Evolutionary conservation across 768 basidiomycete species (phyloP).

Genomic region (Hypsizygus marmoreus): DNA sequence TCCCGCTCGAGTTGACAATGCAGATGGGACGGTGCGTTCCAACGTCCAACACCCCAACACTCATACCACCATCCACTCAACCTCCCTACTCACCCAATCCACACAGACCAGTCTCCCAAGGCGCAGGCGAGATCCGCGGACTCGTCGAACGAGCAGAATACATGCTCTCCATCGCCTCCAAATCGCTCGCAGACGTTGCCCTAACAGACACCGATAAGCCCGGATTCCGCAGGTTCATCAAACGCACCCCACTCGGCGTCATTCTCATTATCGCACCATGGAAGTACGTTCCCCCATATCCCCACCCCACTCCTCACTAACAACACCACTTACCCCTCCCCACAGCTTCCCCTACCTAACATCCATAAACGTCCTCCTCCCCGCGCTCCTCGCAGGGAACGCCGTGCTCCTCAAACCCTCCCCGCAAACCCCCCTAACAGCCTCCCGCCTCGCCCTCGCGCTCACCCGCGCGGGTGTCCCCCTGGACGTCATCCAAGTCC

Average conservation of each 20-base stretch:
- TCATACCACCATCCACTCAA: background rate
- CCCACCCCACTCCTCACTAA: background rate
- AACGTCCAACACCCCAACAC: background rate
- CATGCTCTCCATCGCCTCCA: slow-evolving; percentile 81
- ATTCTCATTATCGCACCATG: slow-evolving; percentile 88
- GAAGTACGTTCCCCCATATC: slow-evolving; percentile 62
- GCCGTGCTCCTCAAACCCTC: slow-evolving; percentile 92
- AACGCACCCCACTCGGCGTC: slow-evolving; percentile 82
- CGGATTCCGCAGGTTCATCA: slow-evolving; percentile 83
- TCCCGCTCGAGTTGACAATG: slow-evolving; percentile 74
- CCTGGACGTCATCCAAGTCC: slow-evolving; percentile 66
- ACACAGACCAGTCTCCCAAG: slow-evolving; percentile 75
- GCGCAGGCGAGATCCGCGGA: slow-evolving; percentile 77
- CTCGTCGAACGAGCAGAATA: slow-evolving; percentile 81
- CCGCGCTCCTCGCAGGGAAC: slow-evolving; percentile 90
- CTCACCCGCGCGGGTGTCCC: slow-evolving; percentile 81
- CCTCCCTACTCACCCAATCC: too few relatives aligned
- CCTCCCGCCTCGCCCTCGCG: slow-evolving; percentile 75
- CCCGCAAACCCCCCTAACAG: slow-evolving; percentile 91
- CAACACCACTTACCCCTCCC: too few relatives aligned
- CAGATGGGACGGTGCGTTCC: slow-evolving; percentile 87
- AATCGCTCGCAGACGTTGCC: slow-evolving; percentile 71
- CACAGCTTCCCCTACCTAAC: slow-evolving; percentile 86
- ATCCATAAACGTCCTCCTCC: slow-evolving; percentile 89
- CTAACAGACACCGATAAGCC: slow-evolving; percentile 80